Percentiles rank a stretch among this genome's conserved stretches.
Conservation (phyloP, 345 rosid genomes). For the Syzygium aromaticum region DNA sequence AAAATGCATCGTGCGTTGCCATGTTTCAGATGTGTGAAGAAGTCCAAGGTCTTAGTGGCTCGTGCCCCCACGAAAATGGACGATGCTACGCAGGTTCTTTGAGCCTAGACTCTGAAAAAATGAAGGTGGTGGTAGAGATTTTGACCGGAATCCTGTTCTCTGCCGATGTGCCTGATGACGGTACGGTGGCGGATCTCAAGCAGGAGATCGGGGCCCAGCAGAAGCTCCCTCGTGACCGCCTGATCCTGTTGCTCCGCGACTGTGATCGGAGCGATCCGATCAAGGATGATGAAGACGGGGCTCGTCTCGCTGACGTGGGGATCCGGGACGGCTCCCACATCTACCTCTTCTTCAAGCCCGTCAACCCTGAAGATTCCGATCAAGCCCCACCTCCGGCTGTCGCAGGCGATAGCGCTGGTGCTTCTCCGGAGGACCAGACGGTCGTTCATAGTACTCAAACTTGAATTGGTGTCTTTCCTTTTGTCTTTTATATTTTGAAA, state of each 20-base stretch:
- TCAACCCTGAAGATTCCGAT: slow-evolving; percentile 5
- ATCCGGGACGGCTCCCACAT: slow-evolving; percentile 45
- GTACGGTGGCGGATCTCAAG: slow-evolving; percentile 48
- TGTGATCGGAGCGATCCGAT: slow-evolving; percentile 4
- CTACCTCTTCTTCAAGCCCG: slow-evolving; percentile 46
- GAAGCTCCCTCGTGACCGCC: slow-evolving; percentile 37
- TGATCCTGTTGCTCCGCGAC: slow-evolving; percentile 32
- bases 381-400: background rate
- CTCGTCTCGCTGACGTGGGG: slow-evolving; percentile 33
- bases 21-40: background rate
- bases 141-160: slow-evolving; percentile 51
- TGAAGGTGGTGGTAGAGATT: slow-evolving; percentile 69
- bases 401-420: background rate
- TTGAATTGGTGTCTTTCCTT: background rate
- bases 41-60: background rate
- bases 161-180: slow-evolving; percentile 32
- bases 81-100: background rate
- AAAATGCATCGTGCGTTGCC: background rate
- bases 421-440: background rate
- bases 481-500: background rate
- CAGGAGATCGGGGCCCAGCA: slow-evolving; percentile 38
- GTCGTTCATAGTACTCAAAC: background rate
- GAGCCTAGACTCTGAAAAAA: background rate
- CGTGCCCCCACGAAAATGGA: background rate
- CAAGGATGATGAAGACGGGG: slow-evolving; percentile 25